Conservation (phyloP, 441 rosid species). For the Erodium texanum region DNA sequence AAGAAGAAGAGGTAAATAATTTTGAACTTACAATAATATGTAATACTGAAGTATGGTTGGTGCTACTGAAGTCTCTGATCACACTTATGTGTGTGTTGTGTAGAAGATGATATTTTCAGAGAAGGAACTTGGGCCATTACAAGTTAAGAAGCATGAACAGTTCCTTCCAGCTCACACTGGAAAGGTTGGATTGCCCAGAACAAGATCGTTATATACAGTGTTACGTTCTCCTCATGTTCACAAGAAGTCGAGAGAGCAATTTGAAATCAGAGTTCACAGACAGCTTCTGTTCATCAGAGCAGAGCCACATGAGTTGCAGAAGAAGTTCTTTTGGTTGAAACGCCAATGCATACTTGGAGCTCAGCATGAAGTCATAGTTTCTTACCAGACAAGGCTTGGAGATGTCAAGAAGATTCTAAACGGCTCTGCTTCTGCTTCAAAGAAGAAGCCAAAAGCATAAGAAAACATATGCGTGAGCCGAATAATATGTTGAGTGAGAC, state of each 20-base stretch:
- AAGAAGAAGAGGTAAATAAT: too few species aligned
- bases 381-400: constrained; percentile 13
- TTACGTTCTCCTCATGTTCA: constrained; percentile 9
- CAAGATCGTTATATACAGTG: constrained; percentile 10
- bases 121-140: not conserved
- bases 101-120: not conserved
- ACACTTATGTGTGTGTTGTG: not conserved
- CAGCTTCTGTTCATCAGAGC: constrained; percentile 11
- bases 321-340: constrained; percentile 17
- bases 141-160: not conserved
- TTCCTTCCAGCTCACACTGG: constrained; percentile 10
- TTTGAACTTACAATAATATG: too few species aligned
- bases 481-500: too few species aligned
- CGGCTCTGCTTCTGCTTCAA: not conserved
- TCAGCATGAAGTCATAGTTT: constrained; percentile 10
- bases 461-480: too few species aligned
- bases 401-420: not conserved
- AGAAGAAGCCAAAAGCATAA: not conserved
- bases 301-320: constrained; percentile 3
- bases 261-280: constrained; percentile 10
- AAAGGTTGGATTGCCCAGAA: constrained; percentile 12
- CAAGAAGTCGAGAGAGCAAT: constrained; percentile 18
- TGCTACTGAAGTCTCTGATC: not conserved
- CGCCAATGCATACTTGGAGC: constrained; percentile 14
- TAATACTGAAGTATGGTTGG: not conserved